phyloP scores from a whole-genome alignment of 257 asterid species.

The Scutellaria galericulata region DNA sequence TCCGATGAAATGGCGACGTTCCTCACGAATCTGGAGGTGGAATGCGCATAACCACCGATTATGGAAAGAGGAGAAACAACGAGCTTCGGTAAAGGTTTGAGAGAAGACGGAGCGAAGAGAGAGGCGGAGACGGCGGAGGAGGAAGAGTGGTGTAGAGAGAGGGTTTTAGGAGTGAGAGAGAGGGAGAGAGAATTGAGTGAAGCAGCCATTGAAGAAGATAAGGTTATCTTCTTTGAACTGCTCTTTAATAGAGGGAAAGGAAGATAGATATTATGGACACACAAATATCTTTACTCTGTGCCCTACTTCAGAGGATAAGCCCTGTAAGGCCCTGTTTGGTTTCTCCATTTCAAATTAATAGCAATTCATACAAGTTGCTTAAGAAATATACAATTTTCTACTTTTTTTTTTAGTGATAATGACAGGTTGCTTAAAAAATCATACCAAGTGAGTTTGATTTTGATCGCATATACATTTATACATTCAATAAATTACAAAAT shows the following conservation, averaged over 20 bases:
- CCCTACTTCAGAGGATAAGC: slow-evolving; percentile 18
- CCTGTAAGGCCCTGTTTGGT: slow-evolving; percentile 27
- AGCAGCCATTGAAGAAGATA: slow-evolving; percentile 65
- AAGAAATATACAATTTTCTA: neutral
- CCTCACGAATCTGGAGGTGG: slow-evolving; percentile 43
- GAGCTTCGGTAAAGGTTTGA: slow-evolving; percentile 49
- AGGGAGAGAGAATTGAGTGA: slow-evolving; percentile 62
- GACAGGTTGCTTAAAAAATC: no score
- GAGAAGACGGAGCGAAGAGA: slow-evolving; percentile 42
- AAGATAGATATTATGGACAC: neutral
- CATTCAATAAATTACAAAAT: slow-evolving; percentile 16
- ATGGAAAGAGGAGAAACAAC: slow-evolving; percentile 41
- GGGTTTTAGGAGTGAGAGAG: slow-evolving; percentile 65
- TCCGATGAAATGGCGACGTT: slow-evolving; percentile 70
- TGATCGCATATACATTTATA: neutral
- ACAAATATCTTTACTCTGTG: neutral
- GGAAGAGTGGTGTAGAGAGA: slow-evolving; percentile 44
- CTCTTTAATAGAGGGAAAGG: neutral
- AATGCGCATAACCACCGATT: neutral
- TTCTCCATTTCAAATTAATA: neutral
- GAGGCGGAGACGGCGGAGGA: slow-evolving; percentile 37
- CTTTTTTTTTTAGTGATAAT: no score
- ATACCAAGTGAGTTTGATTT: no score
- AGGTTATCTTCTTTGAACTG: slow-evolving; percentile 30
- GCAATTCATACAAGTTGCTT: no score